A percentile compares a stretch with the other conserved stretches of the same genome.
These are phyloP conservation scores for Eimeria maxima DNA, from an alignment of 169 alveolate genomes.

Conservation along the genomic window DNA sequence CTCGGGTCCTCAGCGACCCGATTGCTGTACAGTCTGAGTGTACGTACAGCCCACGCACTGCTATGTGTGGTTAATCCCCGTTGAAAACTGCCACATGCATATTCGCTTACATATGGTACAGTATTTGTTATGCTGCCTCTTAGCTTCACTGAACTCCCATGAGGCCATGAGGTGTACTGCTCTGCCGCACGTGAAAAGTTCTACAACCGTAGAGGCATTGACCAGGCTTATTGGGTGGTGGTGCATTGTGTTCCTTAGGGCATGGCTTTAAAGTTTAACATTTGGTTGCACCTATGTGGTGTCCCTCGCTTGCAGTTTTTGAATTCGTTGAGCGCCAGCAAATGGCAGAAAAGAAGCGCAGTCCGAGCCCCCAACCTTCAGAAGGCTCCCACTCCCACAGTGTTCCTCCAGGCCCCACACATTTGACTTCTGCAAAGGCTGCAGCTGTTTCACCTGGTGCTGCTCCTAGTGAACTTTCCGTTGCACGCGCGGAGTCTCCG, in stretches of 20 bases:
- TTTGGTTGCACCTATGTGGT: neutral
- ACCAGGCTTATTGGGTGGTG: neutral
- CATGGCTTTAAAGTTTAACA: neutral
- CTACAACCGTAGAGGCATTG: neutral
- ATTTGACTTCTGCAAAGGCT: neutral
- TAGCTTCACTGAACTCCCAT: neutral
- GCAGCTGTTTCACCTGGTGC: neutral
- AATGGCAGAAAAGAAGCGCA: neutral
- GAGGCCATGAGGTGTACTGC: neutral
- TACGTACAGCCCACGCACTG: conserved; percentile 25
- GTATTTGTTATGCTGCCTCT: neutral
- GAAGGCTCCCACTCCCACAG: neutral
- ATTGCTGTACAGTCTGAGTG: conserved; percentile 82
- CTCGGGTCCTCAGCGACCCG: conserved; percentile 70
- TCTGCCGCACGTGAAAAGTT: too few species aligned
- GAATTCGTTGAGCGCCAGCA: conserved; percentile 80
- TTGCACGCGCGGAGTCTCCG: neutral
- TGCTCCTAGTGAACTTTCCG: neutral
- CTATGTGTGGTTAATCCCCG: neutral
- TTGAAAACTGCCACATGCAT: too few species aligned
- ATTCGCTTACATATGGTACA: too few species aligned
- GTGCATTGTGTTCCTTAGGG: neutral
- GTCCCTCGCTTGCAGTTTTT: conserved; percentile 42
- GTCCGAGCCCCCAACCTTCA: neutral
- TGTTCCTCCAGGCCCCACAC: neutral